Evolutionary conservation across 2,329 filamentous ascomycete species (phyloP).

Genomic region (Aspergillus sp.): DNA sequence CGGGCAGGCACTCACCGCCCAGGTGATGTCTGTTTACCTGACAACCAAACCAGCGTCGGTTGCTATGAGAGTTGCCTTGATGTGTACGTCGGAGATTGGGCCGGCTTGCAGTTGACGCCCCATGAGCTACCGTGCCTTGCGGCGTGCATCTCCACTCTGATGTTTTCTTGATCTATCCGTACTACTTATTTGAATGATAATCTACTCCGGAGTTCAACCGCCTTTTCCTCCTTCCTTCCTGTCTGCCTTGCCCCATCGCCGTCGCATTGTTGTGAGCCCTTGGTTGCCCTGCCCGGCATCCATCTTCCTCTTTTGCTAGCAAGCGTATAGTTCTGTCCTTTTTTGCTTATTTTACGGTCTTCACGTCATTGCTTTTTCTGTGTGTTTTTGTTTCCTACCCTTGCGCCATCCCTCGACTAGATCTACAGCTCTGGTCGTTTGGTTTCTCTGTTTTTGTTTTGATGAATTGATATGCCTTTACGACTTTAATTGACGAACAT

Average conservation of each 20-base stretch:
- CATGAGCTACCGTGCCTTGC: conserved; percentile 27
- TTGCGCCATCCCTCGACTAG: conserved; percentile 20
- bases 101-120: conserved; percentile 22
- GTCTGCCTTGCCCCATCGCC: conserved; percentile 7
- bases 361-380: conserved; percentile 4
- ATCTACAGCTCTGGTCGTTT: conserved; percentile 9
- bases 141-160: conserved; percentile 25
- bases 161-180: conserved; percentile 18
- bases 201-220: conserved; percentile 11
- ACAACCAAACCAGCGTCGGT: conserved; percentile 30
- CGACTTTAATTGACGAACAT: conserved; percentile 32
- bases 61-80: conserved; percentile 32
- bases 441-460: conserved; percentile 25
- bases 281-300: conserved; percentile 6
- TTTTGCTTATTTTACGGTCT: conserved; percentile 5
- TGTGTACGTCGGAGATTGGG: conserved; percentile 35
- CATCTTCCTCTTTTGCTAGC: conserved; percentile 13
- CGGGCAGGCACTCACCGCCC: conserved; percentile 19
- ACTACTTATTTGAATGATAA: conserved; percentile 16
- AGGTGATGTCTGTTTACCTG: conserved; percentile 32
- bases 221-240: conserved; percentile 4
- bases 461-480: conserved; percentile 37
- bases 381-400: conserved; percentile 12
- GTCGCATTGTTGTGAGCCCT: conserved; percentile 16
- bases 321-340: conserved; percentile 16